Conservation (phyloP, 129 eudicot genomes). For the Oenanthe sinensis region DNA sequence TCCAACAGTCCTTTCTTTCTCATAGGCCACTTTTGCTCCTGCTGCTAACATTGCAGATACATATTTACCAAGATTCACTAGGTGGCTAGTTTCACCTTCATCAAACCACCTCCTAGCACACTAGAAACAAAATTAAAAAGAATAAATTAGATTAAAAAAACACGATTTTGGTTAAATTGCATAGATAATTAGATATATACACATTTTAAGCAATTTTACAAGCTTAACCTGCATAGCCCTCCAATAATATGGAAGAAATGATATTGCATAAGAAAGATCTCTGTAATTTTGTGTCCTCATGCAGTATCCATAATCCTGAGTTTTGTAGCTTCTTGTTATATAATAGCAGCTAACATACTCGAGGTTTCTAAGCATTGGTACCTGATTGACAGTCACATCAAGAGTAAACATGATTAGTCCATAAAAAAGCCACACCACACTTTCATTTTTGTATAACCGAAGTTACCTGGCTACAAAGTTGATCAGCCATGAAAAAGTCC, state of each 20-base stretch:
- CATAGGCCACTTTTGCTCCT: conserved; percentile 90
- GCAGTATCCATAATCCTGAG: conserved; percentile 84
- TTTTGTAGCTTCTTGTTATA: conserved; percentile 81
- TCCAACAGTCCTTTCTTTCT: conserved; percentile 60
- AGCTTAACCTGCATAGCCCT: conserved; percentile 89
- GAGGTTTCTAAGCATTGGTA: conserved; percentile 83
- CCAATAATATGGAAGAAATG: conserved; percentile 95
- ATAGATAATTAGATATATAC: neutral
- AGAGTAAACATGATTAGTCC: neutral
- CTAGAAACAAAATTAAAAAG: conserved; percentile 20
- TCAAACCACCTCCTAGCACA: conserved; percentile 97
- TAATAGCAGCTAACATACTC: conserved; percentile 85
- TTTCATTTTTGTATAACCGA: neutral
- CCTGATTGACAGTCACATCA: conserved; percentile 32
- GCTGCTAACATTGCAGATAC: conserved; percentile 99
- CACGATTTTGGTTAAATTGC: neutral
- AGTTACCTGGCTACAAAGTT: conserved; percentile 92
- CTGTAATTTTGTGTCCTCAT: conserved; percentile 57
- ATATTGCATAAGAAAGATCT: conserved; percentile 88
- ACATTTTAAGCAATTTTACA: neutral
- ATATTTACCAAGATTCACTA: conserved; percentile 77
- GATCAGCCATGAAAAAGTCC: conserved; percentile 99
- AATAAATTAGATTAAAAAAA: neutral
- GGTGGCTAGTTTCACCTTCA: conserved; percentile 83
- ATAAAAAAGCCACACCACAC: neutral